Percentiles rank a stretch among this genome's conserved stretches.
These are phyloP conservation scores for Fusarium lyarnte DNA, from an alignment of 2,329 filamentous ascomycete genomes.

Conservation along the genomic window DNA sequence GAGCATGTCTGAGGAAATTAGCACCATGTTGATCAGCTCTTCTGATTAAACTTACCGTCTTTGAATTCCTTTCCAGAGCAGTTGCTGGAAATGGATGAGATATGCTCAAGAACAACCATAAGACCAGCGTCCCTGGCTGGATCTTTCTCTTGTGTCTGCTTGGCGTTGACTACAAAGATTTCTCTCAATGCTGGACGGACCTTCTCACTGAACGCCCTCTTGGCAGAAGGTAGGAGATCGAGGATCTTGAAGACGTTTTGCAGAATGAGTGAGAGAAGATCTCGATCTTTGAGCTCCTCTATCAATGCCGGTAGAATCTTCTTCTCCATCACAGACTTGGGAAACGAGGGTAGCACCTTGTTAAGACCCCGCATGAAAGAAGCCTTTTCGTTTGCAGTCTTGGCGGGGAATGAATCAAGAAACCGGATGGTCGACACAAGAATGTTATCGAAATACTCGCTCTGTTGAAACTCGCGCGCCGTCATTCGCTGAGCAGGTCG, in stretches of 20 bases:
- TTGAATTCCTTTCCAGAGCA: slow-evolving; percentile 94
- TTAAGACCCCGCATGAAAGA: slow-evolving; percentile 90
- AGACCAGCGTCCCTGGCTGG: slow-evolving; percentile 86
- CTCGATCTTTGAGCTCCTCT: slow-evolving; percentile 93
- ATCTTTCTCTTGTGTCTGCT: slow-evolving; percentile 76
- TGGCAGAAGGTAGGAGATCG: slow-evolving; percentile 78
- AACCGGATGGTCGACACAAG: slow-evolving; percentile 97
- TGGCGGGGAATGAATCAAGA: slow-evolving; percentile 88
- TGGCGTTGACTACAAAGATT: slow-evolving; percentile 75
- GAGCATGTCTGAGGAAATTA: slow-evolving; percentile 72
- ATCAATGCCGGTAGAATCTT: slow-evolving; percentile 89
- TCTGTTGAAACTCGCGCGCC: slow-evolving; percentile 92
- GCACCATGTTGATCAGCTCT: background rate
- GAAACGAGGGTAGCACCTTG: slow-evolving; percentile 90
- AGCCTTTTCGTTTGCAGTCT: slow-evolving; percentile 89
- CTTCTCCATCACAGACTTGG: slow-evolving; percentile 91
- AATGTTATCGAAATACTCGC: slow-evolving; percentile 96
- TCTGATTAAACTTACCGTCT: slow-evolving; percentile 69
- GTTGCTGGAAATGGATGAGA: slow-evolving; percentile 78
- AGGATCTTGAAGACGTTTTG: slow-evolving; percentile 95
- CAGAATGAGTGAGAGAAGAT: slow-evolving; percentile 83
- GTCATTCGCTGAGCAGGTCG: slow-evolving; percentile 87
- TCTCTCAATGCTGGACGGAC: slow-evolving; percentile 87
- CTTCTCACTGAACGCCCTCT: slow-evolving; percentile 82
- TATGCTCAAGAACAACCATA: slow-evolving; percentile 89